These are phyloP conservation scores for Ligustrum vulgare DNA, from an alignment of 257 asterid genomes.

Conservation along the genomic window DNA sequence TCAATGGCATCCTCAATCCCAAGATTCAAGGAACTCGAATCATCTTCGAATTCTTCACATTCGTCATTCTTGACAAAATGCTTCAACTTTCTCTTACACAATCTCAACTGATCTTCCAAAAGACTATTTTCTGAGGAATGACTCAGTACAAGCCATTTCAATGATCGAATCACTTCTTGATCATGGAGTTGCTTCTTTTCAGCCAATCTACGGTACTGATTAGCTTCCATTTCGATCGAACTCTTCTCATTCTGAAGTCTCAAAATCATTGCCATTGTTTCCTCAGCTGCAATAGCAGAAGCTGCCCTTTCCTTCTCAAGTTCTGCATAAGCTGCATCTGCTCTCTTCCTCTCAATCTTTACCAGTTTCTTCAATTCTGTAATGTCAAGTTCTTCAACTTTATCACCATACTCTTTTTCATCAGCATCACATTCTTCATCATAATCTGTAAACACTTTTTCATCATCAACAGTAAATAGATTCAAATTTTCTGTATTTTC, in stretches of 20 bases:
- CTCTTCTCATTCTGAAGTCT: constrained; percentile 79
- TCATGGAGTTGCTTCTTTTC: constrained; percentile 82
- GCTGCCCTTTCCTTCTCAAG: constrained; percentile 72
- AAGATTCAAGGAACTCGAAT: background rate
- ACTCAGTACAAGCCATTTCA: constrained; percentile 63
- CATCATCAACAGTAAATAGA: background rate
- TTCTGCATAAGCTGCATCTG: constrained; percentile 44
- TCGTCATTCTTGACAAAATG: background rate
- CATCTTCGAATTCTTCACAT: background rate
- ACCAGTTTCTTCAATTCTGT: background rate
- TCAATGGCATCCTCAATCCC: background rate
- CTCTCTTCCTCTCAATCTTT: constrained; percentile 19
- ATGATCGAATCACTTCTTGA: constrained; percentile 67
- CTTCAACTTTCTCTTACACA: background rate
- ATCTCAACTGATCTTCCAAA: constrained; percentile 21
- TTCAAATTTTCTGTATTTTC: background rate
- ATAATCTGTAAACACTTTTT: background rate
- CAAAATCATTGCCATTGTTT: constrained; percentile 88
- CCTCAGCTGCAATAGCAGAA: constrained; percentile 72
- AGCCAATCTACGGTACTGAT: constrained; percentile 60
- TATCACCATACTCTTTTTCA: background rate
- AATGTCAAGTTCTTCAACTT: background rate
- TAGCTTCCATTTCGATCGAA: constrained; percentile 63
- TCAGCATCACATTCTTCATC: background rate
- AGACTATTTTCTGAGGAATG: constrained; percentile 46